phyloP scores from a whole-genome alignment of 352 stramenopile species.

The Lagenidium sp. region DNA sequence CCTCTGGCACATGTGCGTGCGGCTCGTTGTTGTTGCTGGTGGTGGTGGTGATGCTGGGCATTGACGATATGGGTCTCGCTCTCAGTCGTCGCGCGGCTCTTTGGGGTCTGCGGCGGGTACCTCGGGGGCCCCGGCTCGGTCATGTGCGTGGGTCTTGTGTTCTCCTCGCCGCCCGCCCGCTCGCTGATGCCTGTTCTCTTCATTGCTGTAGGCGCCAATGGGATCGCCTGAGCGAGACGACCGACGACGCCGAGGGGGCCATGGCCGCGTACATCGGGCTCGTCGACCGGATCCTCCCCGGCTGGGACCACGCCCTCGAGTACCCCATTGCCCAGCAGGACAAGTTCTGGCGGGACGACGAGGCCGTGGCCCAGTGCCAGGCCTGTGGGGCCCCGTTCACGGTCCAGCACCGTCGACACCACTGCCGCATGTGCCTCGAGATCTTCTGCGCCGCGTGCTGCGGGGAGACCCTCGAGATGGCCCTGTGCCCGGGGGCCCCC shows the following conservation, averaged over 20 bases:
- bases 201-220: slow-evolving; percentile 33
- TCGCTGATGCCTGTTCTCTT: not conserved
- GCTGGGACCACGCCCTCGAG: slow-evolving; percentile 48
- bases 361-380: slow-evolving; percentile 24
- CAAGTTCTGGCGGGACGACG: slow-evolving; percentile 60
- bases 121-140: slow-evolving; percentile 30
- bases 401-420: slow-evolving; percentile 32
- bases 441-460: slow-evolving; percentile 63
- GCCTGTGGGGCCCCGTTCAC: slow-evolving; percentile 42
- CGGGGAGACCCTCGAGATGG: slow-evolving; percentile 31
- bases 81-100: slow-evolving; percentile 19
- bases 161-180: not conserved
- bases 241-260: slow-evolving; percentile 19
- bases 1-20: too few relatives aligned
- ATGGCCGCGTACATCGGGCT: slow-evolving; percentile 46
- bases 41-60: too few relatives aligned
- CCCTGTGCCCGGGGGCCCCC: slow-evolving; percentile 46
- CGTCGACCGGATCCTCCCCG: slow-evolving; percentile 54
- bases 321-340: slow-evolving; percentile 40
- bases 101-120: slow-evolving; percentile 46
- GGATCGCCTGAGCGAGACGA: slow-evolving; percentile 40
- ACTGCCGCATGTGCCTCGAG: slow-evolving; percentile 66
- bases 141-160: slow-evolving; percentile 29
- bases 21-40: too few relatives aligned
- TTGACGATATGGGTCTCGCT: too few relatives aligned